phyloP scores from a whole-genome alignment of 345 rosid genomes.

The Diplotaxis tenuifolia region DNA sequence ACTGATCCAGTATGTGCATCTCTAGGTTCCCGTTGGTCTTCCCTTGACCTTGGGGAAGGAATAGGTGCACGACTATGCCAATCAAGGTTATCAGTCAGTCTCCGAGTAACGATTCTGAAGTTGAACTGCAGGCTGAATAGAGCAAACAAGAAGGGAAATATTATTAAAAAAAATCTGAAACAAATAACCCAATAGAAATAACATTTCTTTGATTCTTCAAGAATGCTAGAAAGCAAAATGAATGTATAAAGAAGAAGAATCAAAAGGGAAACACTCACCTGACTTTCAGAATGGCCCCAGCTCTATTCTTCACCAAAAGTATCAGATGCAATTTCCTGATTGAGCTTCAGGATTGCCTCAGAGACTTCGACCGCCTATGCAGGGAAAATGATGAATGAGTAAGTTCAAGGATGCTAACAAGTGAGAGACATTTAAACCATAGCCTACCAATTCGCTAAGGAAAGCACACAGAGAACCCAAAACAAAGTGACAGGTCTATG shows the following conservation, averaged over 20 bases:
- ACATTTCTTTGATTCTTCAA: not conserved
- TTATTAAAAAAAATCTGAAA: not conserved
- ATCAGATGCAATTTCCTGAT: not conserved
- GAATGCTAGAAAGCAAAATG: too few species aligned
- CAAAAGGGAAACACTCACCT: too few species aligned
- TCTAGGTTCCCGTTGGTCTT: conserved; percentile 42
- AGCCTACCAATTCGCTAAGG: not conserved
- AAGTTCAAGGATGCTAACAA: not conserved
- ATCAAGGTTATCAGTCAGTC: conserved; percentile 85
- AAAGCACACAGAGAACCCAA: not conserved
- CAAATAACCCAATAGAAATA: not conserved
- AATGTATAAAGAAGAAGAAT: too few species aligned
- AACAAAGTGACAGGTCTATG: too few species aligned
- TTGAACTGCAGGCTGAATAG: conserved; percentile 47
- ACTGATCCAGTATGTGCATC: conserved; percentile 43
- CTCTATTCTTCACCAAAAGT: not conserved
- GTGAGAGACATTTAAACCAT: not conserved
- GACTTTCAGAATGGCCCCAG: not conserved
- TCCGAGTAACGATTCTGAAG: conserved; percentile 64
- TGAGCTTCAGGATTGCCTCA: not conserved
- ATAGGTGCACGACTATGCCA: conserved; percentile 75
- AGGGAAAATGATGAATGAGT: not conserved
- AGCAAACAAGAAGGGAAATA: not conserved
- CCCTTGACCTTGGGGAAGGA: conserved; percentile 56
- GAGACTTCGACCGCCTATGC: not conserved